Evolutionary conservation across 1,284 basidiomycete genomes (phyloP).

Genomic region (Tilletia caries): DNA sequence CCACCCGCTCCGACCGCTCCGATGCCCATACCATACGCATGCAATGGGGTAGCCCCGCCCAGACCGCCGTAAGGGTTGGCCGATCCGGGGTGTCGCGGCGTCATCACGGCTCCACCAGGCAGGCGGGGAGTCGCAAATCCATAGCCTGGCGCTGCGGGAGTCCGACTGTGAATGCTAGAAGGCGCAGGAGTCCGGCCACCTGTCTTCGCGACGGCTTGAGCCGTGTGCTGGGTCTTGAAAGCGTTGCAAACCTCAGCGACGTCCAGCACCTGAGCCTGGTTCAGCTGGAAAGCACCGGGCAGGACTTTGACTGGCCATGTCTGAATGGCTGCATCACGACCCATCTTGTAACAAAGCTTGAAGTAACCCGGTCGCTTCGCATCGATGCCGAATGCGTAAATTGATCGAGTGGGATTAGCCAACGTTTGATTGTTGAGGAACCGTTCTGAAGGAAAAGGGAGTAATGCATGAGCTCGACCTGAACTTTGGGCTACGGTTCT

Average conservation of each 20-base stretch:
- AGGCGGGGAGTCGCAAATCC: conserved; percentile 4
- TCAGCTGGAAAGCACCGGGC: conserved; percentile 49
- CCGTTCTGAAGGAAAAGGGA: conserved; percentile 19
- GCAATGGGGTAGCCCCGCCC: conserved; percentile 1
- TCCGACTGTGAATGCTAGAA: conserved; percentile 2
- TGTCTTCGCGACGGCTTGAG: conserved; percentile 34
- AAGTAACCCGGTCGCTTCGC: conserved; percentile 86
- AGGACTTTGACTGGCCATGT: conserved; percentile 53
- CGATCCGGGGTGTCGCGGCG: conserved; percentile 1
- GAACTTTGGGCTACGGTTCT: not conserved
- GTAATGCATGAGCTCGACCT: not conserved
- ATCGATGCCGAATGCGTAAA: conserved; percentile 94
- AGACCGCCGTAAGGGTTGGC: not conserved
- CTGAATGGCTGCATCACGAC: conserved; percentile 55
- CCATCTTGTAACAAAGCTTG: conserved; percentile 86
- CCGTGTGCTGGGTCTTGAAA: conserved; percentile 53
- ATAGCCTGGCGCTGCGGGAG: not conserved
- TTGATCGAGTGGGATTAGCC: conserved; percentile 90
- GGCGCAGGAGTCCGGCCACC: conserved; percentile 37
- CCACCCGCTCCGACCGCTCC: not conserved
- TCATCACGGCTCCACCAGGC: not conserved
- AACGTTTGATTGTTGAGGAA: conserved; percentile 58
- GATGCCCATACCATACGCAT: not conserved
- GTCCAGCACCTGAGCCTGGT: conserved; percentile 47
- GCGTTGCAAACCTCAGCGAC: conserved; percentile 48